Evolutionary conservation across 495 filamentous ascomycete genomes (phyloP).

Genomic region (Sporormia fimetaria): DNA sequence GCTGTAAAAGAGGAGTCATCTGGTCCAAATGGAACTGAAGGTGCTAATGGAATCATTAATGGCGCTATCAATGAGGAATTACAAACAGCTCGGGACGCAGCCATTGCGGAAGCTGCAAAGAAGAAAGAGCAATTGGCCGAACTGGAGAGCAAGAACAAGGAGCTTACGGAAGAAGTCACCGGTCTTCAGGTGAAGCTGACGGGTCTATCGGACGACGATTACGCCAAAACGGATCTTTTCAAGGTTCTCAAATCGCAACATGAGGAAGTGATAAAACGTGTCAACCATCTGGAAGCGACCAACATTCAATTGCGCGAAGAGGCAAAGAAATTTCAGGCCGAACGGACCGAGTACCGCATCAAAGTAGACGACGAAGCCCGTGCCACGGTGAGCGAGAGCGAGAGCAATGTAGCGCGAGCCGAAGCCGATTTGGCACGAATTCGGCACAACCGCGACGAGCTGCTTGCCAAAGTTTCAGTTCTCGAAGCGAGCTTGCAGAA

Average conservation of each 20-base stretch:
- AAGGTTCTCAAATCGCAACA: slow-evolving; percentile 80
- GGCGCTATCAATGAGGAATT: slow-evolving; percentile 45
- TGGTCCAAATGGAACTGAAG: slow-evolving; percentile 45
- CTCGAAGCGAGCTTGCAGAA: slow-evolving; percentile 68
- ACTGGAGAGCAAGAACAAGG: slow-evolving; percentile 67
- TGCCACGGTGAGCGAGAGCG: slow-evolving; percentile 55
- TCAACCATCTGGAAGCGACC: slow-evolving; percentile 83
- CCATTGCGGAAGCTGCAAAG: slow-evolving; percentile 59
- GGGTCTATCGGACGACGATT: slow-evolving; percentile 81
- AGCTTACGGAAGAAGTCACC: slow-evolving; percentile 66
- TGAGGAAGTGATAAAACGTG: slow-evolving; percentile 79
- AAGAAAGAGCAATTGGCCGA: slow-evolving; percentile 79
- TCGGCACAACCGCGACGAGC: slow-evolving; percentile 68
- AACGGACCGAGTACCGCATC: slow-evolving; percentile 69
- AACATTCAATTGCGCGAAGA: slow-evolving; percentile 79
- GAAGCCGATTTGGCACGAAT: slow-evolving; percentile 81
- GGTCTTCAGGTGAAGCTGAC: slow-evolving; percentile 52
- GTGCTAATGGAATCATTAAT: slow-evolving; percentile 34
- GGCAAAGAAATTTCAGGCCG: slow-evolving; percentile 69
- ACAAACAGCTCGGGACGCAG: slow-evolving; percentile 61
- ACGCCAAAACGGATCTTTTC: slow-evolving; percentile 82
- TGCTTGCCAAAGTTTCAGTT: slow-evolving; percentile 69
- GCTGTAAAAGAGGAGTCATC: slow-evolving; percentile 31
- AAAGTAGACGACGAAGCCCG: slow-evolving; percentile 70
- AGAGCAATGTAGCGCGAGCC: slow-evolving; percentile 65